These are phyloP conservation scores for Pythium chondricola DNA, from an alignment of 352 stramenopile species.

Conservation along the genomic window DNA sequence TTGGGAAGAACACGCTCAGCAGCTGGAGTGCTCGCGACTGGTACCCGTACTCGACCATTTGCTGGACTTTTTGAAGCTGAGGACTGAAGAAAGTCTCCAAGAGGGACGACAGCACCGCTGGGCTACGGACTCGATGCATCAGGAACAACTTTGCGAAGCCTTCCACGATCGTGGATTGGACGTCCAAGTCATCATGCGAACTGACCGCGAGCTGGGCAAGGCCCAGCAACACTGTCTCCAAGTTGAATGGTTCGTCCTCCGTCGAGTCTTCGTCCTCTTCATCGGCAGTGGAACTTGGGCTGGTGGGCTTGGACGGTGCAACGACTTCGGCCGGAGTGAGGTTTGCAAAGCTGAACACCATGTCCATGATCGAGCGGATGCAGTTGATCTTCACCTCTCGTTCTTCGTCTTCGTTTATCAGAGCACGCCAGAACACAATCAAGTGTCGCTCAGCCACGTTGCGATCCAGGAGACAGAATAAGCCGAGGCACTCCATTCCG, in stretches of 20 bases:
- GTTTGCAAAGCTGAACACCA: constrained; percentile 56
- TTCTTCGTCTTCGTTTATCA: constrained; percentile 78
- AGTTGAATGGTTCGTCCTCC: constrained; percentile 29
- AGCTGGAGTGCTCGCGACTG: constrained; percentile 63
- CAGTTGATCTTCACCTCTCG: constrained; percentile 73
- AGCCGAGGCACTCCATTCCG: constrained; percentile 64
- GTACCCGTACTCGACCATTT: constrained; percentile 44
- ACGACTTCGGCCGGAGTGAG: constrained; percentile 46
- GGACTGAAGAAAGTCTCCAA: constrained; percentile 74
- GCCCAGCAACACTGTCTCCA: constrained; percentile 55
- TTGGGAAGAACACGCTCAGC: constrained; percentile 70
- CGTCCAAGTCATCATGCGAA: constrained; percentile 51
- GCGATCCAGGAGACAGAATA: constrained; percentile 70
- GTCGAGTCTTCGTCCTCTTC: constrained; percentile 18
- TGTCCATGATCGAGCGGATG: constrained; percentile 63
- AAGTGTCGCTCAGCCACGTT: constrained; percentile 59
- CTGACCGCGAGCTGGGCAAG: constrained; percentile 37
- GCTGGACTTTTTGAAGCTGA: constrained; percentile 46
- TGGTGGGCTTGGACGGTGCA: constrained; percentile 1
- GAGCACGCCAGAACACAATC: constrained; percentile 70
- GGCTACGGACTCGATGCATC: constrained; percentile 59
- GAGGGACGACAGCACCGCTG: constrained; percentile 51
- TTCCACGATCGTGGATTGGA: constrained; percentile 71
- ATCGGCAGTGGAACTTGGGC: constrained; percentile 24
- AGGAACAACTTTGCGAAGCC: constrained; percentile 74